Evolutionary conservation across 257 asterid genomes (phyloP), one percentile per base, ranked within the genome.

Genomic region (Sherardia arvensis): DNA sequence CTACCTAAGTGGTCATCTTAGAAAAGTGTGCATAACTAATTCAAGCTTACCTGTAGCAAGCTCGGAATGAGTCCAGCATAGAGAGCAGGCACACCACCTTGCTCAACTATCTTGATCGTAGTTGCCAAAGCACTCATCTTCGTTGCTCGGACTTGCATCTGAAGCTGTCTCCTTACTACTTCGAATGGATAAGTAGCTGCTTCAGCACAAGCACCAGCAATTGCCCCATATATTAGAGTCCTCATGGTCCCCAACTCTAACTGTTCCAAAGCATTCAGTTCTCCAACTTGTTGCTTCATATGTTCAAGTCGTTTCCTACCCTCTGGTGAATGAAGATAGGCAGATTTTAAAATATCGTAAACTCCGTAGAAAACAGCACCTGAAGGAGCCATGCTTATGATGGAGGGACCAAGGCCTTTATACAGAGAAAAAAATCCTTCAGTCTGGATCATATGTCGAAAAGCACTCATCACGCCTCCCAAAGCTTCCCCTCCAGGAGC

Each of bases 401-500:
- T 82, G 4, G 96, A 92, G 49, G 97, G 96, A 61, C 81, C 87
- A 54, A 92, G 69, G 63, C 99, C 97, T 80, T 89, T 89, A 81
- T 92, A 92, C 64, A 92, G 94, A 65, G 99, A 89, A 70, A 89
- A 74, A 80, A 87, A 82, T n/a, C 99, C 97, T 81, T 92, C 99
- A 9, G 92, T 87, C 51, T 68, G 84, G 73, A 89, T 83, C 88
- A 89, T 80, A 79, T 92, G 94, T 57, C 77, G 84, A 63, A 85
- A 85, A 23, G 95, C 74, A 66, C 96, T 94, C 43, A 85, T 73
- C 22, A 92, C 21, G 65, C 99, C 96, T 26, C 97, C 99, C 82
- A 92, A 76, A 57, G 96, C 94, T 76, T 92, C 99, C 59, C 96
- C 99, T 56, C 99, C 99, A 62, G 96, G 96, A 65, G 99, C 99